Conservation (phyloP, 257 asterid species). For the Petrea volubilis region DNA sequence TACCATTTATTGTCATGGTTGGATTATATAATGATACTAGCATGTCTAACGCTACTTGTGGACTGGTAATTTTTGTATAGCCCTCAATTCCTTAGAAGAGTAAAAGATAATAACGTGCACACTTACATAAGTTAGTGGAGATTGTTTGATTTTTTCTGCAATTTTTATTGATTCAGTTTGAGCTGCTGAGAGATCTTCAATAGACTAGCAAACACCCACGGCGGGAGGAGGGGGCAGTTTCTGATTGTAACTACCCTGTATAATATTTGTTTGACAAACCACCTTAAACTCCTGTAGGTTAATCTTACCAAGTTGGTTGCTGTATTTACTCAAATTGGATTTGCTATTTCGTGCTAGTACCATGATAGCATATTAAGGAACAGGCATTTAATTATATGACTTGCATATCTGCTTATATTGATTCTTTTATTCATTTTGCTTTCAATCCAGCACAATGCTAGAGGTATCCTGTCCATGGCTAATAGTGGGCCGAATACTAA, state of each 20-base stretch:
- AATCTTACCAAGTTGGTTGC: neutral
- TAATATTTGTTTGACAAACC: neutral
- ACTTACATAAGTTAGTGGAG: neutral
- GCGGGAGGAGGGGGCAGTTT: neutral
- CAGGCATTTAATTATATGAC: constrained; percentile 7
- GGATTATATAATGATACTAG: neutral
- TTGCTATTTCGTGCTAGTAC: neutral
- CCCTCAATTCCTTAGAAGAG: neutral
- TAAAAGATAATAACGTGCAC: neutral
- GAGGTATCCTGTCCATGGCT: constrained; percentile 95
- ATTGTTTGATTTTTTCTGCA: neutral
- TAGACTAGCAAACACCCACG: neutral
- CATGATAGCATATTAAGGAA: neutral
- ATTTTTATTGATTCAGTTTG: constrained; percentile 5
- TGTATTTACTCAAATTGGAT: neutral
- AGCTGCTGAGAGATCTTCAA: neutral
- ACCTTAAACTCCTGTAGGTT: neutral
- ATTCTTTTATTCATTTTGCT: constrained; percentile 6
- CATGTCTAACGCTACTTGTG: neutral
- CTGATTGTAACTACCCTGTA: neutral
- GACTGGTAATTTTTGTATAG: neutral
- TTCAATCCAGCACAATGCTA: constrained; percentile 82
- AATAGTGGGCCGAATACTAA: constrained; percentile 95
- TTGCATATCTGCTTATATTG: neutral
- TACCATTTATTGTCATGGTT: neutral